Evolutionary conservation across 495 filamentous ascomycete species (phyloP).

Genomic region (Lophiostoma macrostomum): DNA sequence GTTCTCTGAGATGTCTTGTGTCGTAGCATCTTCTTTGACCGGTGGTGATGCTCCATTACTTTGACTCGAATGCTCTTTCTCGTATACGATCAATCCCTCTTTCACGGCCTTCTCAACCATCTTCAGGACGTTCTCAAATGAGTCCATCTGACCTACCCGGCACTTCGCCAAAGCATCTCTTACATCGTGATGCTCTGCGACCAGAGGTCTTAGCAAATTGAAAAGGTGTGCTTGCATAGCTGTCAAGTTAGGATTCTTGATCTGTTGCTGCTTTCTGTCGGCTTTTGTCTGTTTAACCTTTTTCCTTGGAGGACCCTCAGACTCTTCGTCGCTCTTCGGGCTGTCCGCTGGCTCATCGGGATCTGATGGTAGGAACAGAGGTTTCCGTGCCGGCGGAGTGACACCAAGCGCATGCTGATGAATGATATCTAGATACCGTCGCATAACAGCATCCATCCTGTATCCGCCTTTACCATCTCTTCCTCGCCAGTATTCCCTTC

Average conservation of each 20-base stretch:
- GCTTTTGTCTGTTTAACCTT: slow-evolving; percentile 54
- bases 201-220: slow-evolving; percentile 78
- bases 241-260: slow-evolving; percentile 66
- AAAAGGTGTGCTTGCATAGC: slow-evolving; percentile 91
- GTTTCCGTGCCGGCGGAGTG: slow-evolving; percentile 59
- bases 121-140: slow-evolving; percentile 67
- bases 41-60: slow-evolving; percentile 4
- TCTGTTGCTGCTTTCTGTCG: slow-evolving; percentile 46
- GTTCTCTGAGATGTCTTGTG: slow-evolving; percentile 17
- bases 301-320: slow-evolving; percentile 53
- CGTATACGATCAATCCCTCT: slow-evolving; percentile 71
- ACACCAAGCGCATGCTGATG: slow-evolving; percentile 67
- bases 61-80: slow-evolving; percentile 37
- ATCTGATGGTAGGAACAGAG: slow-evolving; percentile 73
- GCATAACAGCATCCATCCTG: slow-evolving; percentile 79
- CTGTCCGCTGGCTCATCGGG: slow-evolving; percentile 19
- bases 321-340: slow-evolving; percentile 10
- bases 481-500: slow-evolving; percentile 80
- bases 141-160: slow-evolving; percentile 60
- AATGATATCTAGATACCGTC: slow-evolving; percentile 87
- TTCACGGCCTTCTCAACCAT: slow-evolving; percentile 69
- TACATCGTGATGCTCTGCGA: slow-evolving; percentile 72
- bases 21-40: slow-evolving; percentile 17
- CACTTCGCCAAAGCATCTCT: slow-evolving; percentile 73
- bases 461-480: slow-evolving; percentile 79